Base-by-base conservation (phyloP, 345 rosid genomes). In the Gossypium raimondii region DNA sequence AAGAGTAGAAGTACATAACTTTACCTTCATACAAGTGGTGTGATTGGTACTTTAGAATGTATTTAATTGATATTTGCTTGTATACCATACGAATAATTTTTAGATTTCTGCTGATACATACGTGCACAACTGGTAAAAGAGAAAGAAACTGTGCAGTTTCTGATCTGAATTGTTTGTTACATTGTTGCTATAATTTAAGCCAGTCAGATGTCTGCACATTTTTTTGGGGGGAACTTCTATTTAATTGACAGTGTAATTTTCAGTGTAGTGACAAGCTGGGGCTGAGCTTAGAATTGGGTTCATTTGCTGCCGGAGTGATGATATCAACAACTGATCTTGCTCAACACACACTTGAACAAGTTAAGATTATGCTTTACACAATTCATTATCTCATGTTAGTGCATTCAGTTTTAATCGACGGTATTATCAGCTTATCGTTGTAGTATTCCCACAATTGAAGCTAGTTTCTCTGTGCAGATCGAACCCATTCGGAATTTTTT, bases 211-310 rank as follows among this genome's bases (percentile, higher is more conserved):
- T 27, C 45, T 51, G 45, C 16, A 50, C 10, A 17, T 51, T 17
- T 20, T 14, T 69, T 69, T 3, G 13, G 5, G 2, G 34, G 59
- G 16, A 22, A 51, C 73, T 69, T 51, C 17, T 51, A 27, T 27
- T 69, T 69, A 27, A 51, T 51, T 51, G 45, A 27, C 17, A 60
- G 51, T 34, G 58, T 67, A 73, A 73, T 61, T 67, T 88, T 77
- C 98, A 95, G 98, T 91, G 96, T 87, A 95, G 98, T 77, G 98
- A 95, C 82, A 95, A 95, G 84, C 88, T 95, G 79, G 99, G 98
- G 74, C 84, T 95, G 77, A 95, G 99, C 84, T 91, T 95, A 78
- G 99, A 95, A 86, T 76, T 91, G 84, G 99, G 99, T 67, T 93
- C 99, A 27, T 95, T 95, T 79, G 99, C 99, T 80, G 96, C 99